A percentile compares a stretch with the other conserved stretches of the same genome.
Evolutionary conservation across 2,329 filamentous ascomycete species (phyloP).

Genomic region (Dothistroma septosporum): DNA sequence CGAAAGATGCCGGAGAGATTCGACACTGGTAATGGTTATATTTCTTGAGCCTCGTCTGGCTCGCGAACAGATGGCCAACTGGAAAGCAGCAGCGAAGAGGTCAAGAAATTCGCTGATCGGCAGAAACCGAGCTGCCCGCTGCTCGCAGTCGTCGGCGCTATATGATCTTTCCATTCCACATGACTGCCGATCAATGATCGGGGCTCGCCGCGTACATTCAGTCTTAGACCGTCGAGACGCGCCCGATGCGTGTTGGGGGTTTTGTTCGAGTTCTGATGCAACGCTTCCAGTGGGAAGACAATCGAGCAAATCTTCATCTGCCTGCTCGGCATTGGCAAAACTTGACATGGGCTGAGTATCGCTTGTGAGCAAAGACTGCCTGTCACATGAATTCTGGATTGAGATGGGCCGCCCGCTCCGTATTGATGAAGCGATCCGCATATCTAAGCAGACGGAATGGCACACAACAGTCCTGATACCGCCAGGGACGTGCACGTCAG

Average conservation of each 20-base stretch:
- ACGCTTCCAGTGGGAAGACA: not conserved
- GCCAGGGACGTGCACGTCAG: slow-evolving; percentile 18
- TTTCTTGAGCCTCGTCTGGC: slow-evolving; percentile 23
- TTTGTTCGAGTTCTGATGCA: not conserved
- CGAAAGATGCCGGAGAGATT: slow-evolving; percentile 34
- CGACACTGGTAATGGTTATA: slow-evolving; percentile 33
- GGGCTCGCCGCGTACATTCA: not conserved
- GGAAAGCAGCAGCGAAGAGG: slow-evolving; percentile 25
- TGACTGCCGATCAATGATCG: not conserved
- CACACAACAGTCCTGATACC: slow-evolving; percentile 11
- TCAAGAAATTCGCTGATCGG: not conserved
- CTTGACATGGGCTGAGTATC: not conserved
- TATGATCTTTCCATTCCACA: not conserved
- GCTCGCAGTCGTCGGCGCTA: slow-evolving; percentile 1
- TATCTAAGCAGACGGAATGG: slow-evolving; percentile 29
- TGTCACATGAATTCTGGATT: not conserved
- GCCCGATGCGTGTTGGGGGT: not conserved
- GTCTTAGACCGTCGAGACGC: not conserved
- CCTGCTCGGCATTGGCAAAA: not conserved
- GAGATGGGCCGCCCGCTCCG: slow-evolving; percentile 1
- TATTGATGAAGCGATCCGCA: slow-evolving; percentile 17
- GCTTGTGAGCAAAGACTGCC: not conserved
- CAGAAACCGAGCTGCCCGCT: not conserved
- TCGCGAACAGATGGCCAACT: slow-evolving; percentile 34
- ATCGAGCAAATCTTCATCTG: not conserved